Conservation (phyloP, 2,329 filamentous ascomycete genomes). For the Fragosphaeria purpurea region DNA sequence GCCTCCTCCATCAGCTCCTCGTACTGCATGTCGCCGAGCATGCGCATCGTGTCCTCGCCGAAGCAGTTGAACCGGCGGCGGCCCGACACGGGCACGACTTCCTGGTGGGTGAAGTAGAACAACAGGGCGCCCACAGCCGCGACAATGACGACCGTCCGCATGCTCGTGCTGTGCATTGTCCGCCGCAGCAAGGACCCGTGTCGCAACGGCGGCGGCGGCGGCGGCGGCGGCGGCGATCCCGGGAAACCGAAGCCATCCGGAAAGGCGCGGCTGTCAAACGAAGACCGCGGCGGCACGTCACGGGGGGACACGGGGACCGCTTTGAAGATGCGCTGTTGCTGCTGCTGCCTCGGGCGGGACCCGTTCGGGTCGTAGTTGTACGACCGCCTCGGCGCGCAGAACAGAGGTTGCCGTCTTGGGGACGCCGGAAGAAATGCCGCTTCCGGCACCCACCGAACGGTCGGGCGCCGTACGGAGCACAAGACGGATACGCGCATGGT, state of each 20-base stretch:
- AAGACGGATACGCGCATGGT: no score
- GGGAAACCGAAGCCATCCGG: not conserved
- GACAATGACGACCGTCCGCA: conserved; percentile 29
- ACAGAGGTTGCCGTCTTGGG: not conserved
- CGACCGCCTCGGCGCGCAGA: not conserved
- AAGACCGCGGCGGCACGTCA: conserved; percentile 10
- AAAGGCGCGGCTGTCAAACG: conserved; percentile 2
- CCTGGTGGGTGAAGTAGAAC: conserved; percentile 60
- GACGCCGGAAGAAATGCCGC: no score
- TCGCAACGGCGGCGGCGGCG: not conserved
- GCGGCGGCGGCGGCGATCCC: no score
- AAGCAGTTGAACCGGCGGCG: conserved; percentile 65
- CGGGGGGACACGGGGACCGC: conserved; percentile 8
- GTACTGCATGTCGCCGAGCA: conserved; percentile 43
- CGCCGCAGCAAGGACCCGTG: conserved; percentile 2
- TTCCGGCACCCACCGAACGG: no score
- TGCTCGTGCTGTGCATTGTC: conserved; percentile 18
- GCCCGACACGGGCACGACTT: conserved; percentile 63
- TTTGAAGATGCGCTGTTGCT: conserved; percentile 1
- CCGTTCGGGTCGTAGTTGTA: conserved; percentile 12
- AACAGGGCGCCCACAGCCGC: conserved; percentile 33
- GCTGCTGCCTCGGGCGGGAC: not conserved
- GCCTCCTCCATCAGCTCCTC: conserved; percentile 45
- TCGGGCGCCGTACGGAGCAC: no score
- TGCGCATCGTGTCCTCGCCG: conserved; percentile 42